phyloP scores from a whole-genome alignment of 495 filamentous ascomycete genomes.

The Chaetomium fimeti region DNA sequence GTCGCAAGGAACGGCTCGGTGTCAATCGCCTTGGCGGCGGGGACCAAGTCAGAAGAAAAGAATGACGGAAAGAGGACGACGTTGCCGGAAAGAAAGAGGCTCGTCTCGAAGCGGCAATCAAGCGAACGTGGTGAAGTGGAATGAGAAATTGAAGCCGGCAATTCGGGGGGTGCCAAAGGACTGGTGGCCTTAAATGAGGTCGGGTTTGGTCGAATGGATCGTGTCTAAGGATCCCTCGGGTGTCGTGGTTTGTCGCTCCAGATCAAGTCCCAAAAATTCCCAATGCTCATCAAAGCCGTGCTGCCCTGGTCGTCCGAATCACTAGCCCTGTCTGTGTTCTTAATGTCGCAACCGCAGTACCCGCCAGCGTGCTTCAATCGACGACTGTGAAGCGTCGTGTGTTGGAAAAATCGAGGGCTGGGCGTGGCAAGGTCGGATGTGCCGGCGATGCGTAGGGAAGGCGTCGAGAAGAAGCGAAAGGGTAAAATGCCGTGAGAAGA shows the following conservation, averaged over 20 bases:
- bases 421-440: conserved; percentile 13
- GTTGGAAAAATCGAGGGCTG: conserved; percentile 19
- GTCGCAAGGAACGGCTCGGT: neutral
- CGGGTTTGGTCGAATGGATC: neutral
- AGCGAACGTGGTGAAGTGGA: conserved; percentile 11
- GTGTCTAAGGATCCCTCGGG: neutral
- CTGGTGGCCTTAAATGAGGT: conserved; percentile 2
- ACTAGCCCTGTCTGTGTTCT: neutral
- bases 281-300: neutral
- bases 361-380: conserved; percentile 28
- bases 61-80: neutral
- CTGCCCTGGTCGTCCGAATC: neutral
- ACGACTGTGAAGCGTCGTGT: conserved; percentile 17
- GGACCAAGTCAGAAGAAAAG: neutral
- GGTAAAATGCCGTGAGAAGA: conserved; percentile 26
- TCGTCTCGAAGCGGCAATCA: conserved; percentile 13
- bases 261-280: conserved; percentile 7
- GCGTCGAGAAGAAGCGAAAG: conserved; percentile 32
- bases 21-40: neutral
- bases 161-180: neutral
- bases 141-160: neutral
- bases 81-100: neutral
- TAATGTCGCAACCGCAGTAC: conserved; percentile 25
- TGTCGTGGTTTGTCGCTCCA: conserved; percentile 1
- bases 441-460: conserved; percentile 23